Evolutionary conservation across 2,329 filamentous ascomycete genomes (phyloP), one percentile per base, ranked within the genome.

Genomic region (Venturia aucupariae): DNA sequence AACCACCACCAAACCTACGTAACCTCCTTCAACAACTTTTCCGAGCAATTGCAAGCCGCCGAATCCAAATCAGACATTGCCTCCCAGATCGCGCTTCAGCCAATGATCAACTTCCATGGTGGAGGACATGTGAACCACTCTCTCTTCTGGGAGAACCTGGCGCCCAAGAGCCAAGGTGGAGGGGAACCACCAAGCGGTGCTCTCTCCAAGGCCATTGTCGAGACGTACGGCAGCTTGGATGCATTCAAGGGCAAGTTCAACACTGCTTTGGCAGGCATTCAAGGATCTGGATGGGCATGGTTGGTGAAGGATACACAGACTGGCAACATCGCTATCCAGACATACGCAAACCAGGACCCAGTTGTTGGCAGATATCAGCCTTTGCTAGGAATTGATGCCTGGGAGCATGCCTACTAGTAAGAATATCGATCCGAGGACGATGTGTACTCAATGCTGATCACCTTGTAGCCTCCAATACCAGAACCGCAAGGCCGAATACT

Each of bases 401-500:
- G 92, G 92, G 92, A 96, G 82, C 92, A 96, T 79, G 92, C 92
- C 62, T 96, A 95, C 82, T 95, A 96, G 81, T 84, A 76, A 79
- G 81, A 78, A 48, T 4, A 8, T n/a, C 30, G 11, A 27, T 60
- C 19, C 32, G 17, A 41, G 48, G 8, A 30, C 17, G n/a, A 24
- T 32, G 8, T 27, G 2, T 3, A 30, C 2, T 48, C 22, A 27
- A 51, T 27, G 11, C 46, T 51, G 27, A 51, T 27, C 38, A 17
- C 8, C 35, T 30, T 44, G 4, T 68, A 85, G 83, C 80, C 83
- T 96, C 67, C 90, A 96, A 81, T 96, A 96, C 80, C 85, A 96
- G 85, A 96, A 96, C 83, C 88, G 91, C 78, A 96, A 96, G 86
- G 92, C 89, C 65, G 92, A 96, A 81, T 96, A 96, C 83, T 96